Evolutionary conservation across 2,329 filamentous ascomycete genomes (phyloP), one percentile per base, ranked within the genome.

Genomic region (Rhexocercosporidium sp.): DNA sequence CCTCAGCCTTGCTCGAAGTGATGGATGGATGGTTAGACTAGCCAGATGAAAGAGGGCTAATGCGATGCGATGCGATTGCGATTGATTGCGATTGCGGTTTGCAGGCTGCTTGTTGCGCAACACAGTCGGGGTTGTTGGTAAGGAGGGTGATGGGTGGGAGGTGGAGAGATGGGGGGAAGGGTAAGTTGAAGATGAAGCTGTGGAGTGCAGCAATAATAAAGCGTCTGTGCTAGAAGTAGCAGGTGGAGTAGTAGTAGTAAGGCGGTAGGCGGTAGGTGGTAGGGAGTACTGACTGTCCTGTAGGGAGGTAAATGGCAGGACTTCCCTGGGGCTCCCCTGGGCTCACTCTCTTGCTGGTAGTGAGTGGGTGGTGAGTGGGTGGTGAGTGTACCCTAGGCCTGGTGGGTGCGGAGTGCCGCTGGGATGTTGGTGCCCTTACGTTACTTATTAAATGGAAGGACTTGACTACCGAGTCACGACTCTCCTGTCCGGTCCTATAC

Each of bases 1-100:
- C 67, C 67, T 74, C 74, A 75, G 74, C 74, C 73, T 76, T 74
- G 69, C 70, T 71, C 66, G 66, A 57, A 61, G 69, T 54, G 69
- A 66, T 62, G 49, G 31, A 44, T 20, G 47, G 59, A 29, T 62
- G 53, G 27, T n/a, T n/a, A n/a, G n/a, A 22, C 25, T 29, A 18
- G 29, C 34, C 47, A 37, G 46, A 39, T 39, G 37, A 39, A 31
- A 47, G 44, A 8, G 44, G 44, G 18, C 22, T 64, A 18, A 49
- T 20, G 61, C 29, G 44, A 62, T 60, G 59, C 47, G 54, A 60
- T 59, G 57, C 51, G 56, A 39, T 18, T 46, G 34, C 16, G 53
- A 56, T 27, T 65, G 62, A 56, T 39, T 60, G 62, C 29, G 44
- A 22, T 39, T 46, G 41, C n/a, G 25, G 25, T 27, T 49, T 57